Percentiles rank a stretch among this genome's conserved stretches.
These are phyloP conservation scores for Entomortierella beljakovae DNA, from an alignment of 192 early-diverging fungal species.

Conservation along the genomic window DNA sequence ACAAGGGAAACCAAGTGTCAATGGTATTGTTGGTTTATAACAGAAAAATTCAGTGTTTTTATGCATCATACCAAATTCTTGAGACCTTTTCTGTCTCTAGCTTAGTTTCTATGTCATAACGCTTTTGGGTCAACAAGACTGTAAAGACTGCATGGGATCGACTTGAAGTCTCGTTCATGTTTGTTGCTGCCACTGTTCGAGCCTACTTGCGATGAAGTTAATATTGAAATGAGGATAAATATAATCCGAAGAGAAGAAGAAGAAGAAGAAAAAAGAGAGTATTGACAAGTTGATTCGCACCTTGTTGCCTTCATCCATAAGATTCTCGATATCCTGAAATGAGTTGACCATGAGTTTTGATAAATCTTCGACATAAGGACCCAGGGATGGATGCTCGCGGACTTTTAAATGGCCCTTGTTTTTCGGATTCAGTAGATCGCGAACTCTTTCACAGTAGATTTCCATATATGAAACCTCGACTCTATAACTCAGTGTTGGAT, in stretches of 20 bases:
- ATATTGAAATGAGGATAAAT: background rate
- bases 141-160: slow-evolving; percentile 92
- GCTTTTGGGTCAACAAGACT: slow-evolving; percentile 76
- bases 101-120: slow-evolving; percentile 61
- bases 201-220: slow-evolving; percentile 58
- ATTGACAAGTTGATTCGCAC: slow-evolving; percentile 40
- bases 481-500: slow-evolving; percentile 63
- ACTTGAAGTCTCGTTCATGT: slow-evolving; percentile 95
- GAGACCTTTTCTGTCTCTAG: slow-evolving; percentile 80
- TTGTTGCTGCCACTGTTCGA: slow-evolving; percentile 91
- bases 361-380: slow-evolving; percentile 94
- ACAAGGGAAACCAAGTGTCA: background rate
- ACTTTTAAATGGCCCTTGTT: slow-evolving; percentile 80
- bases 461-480: slow-evolving; percentile 93
- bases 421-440: slow-evolving; percentile 83
- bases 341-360: slow-evolving; percentile 84
- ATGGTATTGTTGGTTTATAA: too few relatives aligned
- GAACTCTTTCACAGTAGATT: slow-evolving; percentile 89
- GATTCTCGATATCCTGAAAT: slow-evolving; percentile 73
- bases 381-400: slow-evolving; percentile 81
- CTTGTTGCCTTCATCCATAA: slow-evolving; percentile 87
- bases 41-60: background rate
- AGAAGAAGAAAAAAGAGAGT: background rate
- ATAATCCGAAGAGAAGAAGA: background rate
- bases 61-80: slow-evolving; percentile 68